Percentiles rank a stretch among this genome's conserved stretches.
These are phyloP conservation scores for Byssochlamys sp. DNA, from an alignment of 2,329 filamentous ascomycete genomes.

Conservation along the genomic window DNA sequence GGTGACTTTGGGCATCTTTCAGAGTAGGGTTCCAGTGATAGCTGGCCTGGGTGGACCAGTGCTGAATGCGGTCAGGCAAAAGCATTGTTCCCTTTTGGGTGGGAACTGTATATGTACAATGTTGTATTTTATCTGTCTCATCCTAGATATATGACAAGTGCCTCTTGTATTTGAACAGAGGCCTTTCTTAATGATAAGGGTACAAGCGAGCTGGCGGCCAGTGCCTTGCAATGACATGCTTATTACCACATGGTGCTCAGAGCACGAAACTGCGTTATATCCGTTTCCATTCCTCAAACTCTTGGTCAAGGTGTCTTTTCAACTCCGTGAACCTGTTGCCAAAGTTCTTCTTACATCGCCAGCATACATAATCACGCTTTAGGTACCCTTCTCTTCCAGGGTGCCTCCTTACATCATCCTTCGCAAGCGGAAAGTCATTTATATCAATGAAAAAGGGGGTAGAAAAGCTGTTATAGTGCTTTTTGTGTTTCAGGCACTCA, in stretches of 20 bases:
- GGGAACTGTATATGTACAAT: not conserved
- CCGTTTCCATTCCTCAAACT: conserved; percentile 67
- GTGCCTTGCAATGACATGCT: not conserved
- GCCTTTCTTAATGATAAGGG: not conserved
- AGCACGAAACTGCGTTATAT: conserved; percentile 35
- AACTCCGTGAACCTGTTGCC: conserved; percentile 62
- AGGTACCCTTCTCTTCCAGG: conserved; percentile 52
- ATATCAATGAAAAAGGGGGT: conserved; percentile 74
- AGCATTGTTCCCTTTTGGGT: not conserved
- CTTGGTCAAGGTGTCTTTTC: conserved; percentile 64
- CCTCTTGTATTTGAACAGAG: not conserved
- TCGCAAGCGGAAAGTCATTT: conserved; percentile 65
- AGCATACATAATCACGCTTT: conserved; percentile 61
- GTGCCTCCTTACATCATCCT: conserved; percentile 54
- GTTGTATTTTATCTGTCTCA: not conserved
- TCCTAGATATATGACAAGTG: not conserved
- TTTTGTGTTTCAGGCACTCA: conserved; percentile 61
- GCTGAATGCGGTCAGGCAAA: not conserved
- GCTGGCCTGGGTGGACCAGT: not conserved
- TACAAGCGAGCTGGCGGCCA: not conserved
- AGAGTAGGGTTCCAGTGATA: not conserved
- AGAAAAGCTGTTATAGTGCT: conserved; percentile 87
- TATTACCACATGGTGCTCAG: not conserved
- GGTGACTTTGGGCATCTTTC: not conserved
- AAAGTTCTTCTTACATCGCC: conserved; percentile 71